Evolutionary conservation across 192 early-diverging fungal genomes (phyloP).

Genomic region (Phycomyces nitens): DNA sequence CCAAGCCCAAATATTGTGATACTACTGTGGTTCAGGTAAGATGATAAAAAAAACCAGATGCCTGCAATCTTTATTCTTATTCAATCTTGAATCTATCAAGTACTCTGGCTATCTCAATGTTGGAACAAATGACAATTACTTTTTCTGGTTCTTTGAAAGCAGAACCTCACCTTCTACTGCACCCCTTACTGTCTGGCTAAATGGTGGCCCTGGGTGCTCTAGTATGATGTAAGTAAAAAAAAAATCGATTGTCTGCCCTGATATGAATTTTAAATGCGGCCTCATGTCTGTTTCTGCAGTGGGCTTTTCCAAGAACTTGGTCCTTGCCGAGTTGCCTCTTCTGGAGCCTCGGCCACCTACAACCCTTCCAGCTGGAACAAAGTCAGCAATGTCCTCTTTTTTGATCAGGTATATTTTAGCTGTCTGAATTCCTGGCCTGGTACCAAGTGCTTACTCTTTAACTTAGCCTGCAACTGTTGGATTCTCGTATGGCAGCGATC

Average conservation of each 20-base stretch:
- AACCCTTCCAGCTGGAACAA: constrained; percentile 89
- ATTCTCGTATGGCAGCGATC: constrained; percentile 75
- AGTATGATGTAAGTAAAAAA: constrained; percentile 14
- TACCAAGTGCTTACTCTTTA: neutral
- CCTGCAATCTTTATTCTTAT: no score
- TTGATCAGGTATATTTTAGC: constrained; percentile 59
- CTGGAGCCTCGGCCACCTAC: constrained; percentile 59
- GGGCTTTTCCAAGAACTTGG: constrained; percentile 14
- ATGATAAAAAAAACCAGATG: neutral
- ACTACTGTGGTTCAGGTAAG: constrained; percentile 6
- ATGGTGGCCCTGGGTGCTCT: constrained; percentile 82
- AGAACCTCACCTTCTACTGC: constrained; percentile 60
- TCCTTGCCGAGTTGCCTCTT: constrained; percentile 80
- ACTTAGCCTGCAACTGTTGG: constrained; percentile 81
- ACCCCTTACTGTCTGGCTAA: constrained; percentile 71
- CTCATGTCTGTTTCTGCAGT: constrained; percentile 4
- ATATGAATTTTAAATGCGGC: no score
- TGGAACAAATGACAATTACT: constrained; percentile 73
- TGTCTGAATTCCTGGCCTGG: neutral
- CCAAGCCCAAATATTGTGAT: constrained; percentile 4
- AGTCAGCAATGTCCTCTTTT: constrained; percentile 78
- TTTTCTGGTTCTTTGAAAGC: constrained; percentile 98
- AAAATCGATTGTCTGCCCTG: neutral
- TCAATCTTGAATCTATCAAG: constrained; percentile 20
- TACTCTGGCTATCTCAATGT: constrained; percentile 77